Conservation (phyloP, 345 rosid species). For the Gossypium arboreum region DNA sequence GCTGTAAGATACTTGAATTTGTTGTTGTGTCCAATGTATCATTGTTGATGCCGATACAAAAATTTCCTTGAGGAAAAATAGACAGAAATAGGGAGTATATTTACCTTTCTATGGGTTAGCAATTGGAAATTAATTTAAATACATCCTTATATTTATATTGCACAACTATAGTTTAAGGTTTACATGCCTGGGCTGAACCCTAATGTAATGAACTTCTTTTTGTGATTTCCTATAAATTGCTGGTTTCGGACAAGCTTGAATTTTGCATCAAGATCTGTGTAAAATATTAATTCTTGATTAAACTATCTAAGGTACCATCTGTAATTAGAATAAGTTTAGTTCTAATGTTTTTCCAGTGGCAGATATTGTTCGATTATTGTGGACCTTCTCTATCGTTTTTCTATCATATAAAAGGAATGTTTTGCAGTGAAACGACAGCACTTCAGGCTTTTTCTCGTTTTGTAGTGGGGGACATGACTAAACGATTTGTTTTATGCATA, state of each 20-base stretch:
- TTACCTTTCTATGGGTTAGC: not conserved
- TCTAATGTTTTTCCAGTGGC: not conserved
- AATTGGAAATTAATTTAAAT: conserved; percentile 4
- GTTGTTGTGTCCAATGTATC: conserved; percentile 2
- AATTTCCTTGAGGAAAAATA: not conserved
- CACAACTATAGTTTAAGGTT: not conserved
- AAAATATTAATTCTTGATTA: not conserved
- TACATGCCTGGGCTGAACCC: not conserved
- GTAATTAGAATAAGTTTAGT: not conserved
- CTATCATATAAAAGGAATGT: not conserved
- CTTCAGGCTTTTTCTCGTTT: not conserved
- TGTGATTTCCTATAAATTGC: not conserved
- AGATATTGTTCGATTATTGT: not conserved
- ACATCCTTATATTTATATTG: not conserved
- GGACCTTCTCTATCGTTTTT: not conserved
- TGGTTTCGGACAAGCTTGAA: not conserved
- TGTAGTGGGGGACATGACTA: not conserved
- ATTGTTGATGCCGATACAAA: not conserved
- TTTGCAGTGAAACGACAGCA: not conserved
- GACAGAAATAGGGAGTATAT: not conserved
- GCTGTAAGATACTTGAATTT: conserved; percentile 57
- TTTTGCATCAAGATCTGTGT: not conserved
- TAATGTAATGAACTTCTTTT: not conserved
- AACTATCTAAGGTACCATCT: not conserved
- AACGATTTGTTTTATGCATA: not conserved